Evolutionary conservation across 306 rosid species (phyloP), one percentile per base, ranked within the genome.

Genomic region (Echinosophora koreensis): DNA sequence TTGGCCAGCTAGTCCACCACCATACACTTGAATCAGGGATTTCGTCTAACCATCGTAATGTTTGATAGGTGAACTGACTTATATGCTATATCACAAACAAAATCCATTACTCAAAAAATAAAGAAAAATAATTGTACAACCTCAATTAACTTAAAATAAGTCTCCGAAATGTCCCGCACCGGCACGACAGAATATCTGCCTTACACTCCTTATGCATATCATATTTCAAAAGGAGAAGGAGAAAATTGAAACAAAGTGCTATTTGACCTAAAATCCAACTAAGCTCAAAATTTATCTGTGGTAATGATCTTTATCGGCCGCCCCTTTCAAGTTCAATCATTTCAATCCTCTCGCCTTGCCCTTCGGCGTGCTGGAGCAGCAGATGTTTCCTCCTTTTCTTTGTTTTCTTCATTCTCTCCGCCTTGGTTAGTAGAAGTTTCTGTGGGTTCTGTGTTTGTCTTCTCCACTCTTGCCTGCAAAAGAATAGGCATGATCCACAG

Each of bases 321-420:
- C 83, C 77, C 75, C 82, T 55, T 16, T 78, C 39, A 15, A 39
- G 65, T 41, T 75, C 69, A 46, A 81, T 68, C 86, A 22, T 52
- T 80, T 90, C 84, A 93, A 72, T 71, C 66, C 5, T 91, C 97
- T 71, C 97, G 87, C 81, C 93, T 86, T 16, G 84, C 1, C 90
- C 93, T 89, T 46, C 88, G 74, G 27, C 97, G 98, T 14, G 96
- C 84, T 18, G 92, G 83, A 28, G 91, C 85, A 18, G 79, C 87
- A 3, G 85, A 64, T 3, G 87, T 34, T 7, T 89, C 90, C 39
- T 82, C 85, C 71, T 67, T 11, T 50, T 83, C 90, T 18, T 51
- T 69, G 60, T 65, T 85, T 41, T 88, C 97, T 47, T 85, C 87
- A 66, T 83, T 88, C 87, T 89, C 95, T 17, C 38, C 63, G 41